Percentiles rank a stretch among this genome's conserved stretches.
These are phyloP conservation scores for Sporisorium exsertum DNA, from an alignment of 1,284 basidiomycete species.

Conservation along the genomic window DNA sequence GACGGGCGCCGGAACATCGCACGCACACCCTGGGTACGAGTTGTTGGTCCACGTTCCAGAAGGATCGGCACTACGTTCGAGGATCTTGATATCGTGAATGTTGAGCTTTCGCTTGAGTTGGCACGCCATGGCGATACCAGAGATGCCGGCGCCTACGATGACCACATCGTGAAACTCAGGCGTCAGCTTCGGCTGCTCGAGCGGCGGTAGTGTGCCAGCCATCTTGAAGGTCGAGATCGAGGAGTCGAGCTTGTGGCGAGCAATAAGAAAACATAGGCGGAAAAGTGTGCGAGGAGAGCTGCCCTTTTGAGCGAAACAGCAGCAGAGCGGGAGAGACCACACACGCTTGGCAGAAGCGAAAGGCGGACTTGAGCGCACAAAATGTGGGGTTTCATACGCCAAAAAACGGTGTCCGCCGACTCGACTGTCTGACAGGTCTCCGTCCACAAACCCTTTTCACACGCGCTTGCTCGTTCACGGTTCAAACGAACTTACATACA, in stretches of 20 bases:
- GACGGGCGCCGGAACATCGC: constrained; percentile 66
- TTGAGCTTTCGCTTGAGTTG: constrained; percentile 58
- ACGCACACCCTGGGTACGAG: constrained; percentile 62
- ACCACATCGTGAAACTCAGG: constrained; percentile 65
- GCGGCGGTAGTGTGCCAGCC: constrained; percentile 15
- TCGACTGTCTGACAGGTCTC: constrained; percentile 6
- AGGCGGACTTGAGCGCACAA: neutral
- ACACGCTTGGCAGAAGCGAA: too few species aligned
- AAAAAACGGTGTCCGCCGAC: constrained; percentile 7
- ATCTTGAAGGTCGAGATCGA: constrained; percentile 13
- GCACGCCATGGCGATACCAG: constrained; percentile 59
- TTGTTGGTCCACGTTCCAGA: constrained; percentile 62
- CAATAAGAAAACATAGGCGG: neutral
- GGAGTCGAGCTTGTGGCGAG: neutral
- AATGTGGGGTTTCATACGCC: constrained; percentile 1
- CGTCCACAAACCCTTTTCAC: constrained; percentile 9
- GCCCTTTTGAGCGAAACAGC: neutral
- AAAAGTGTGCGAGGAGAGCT: neutral
- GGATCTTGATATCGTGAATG: constrained; percentile 57
- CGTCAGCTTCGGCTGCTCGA: constrained; percentile 30
- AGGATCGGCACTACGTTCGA: constrained; percentile 48
- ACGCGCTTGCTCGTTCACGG: neutral
- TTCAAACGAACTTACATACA: neutral
- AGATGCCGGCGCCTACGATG: constrained; percentile 64
- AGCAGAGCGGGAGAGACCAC: neutral